Evolutionary conservation across 202 grass and related monocot species (phyloP), one percentile per base, ranked within the genome.

Genomic region (Brachypodium distachyon): DNA sequence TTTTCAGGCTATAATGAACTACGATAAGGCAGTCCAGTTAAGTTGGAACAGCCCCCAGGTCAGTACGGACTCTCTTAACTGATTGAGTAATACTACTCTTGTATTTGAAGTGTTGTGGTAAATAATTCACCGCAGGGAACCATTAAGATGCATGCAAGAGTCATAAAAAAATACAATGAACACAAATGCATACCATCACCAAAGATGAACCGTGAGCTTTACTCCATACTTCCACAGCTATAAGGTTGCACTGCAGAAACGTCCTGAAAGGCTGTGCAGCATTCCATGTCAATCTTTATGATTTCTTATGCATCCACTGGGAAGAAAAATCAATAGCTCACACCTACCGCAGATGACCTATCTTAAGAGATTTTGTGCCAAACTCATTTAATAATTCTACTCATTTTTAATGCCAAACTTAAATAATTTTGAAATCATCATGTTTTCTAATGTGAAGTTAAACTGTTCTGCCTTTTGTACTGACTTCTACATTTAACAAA

Each of bases 41-140:
- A 90, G 87, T 56, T 93, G 87, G 91, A 93, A 90, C 62, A 93
- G 87, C 34, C 91, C 91, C 27, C 91, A 93, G 91, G 90, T 93
- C 26, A 75, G 84, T 23, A 68, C 48, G 12, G 8, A 26, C 26
- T 70, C 38, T 22, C 16, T 34, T 46, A 18, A 55, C 38, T 59
- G 62, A 67, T 80, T 80, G 31, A 47, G 29, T 34, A 80, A 49
- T n/a, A 14, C 14, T 40, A 8, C 31, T 59, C 26, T 4, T 57
- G 28, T 22, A 78, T 80, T 78, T 80, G 41, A 70, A 26, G n/a
- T 70, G 2, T 43, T 56, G 0, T 23, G 31, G 33, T 46, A 37
- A 50, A 38, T 32, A 77, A 25, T 37, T 36, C n/a, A 23, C 55
- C 4, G 0, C 37, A 51, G n/a, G 42, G 46, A 37, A 77, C n/a